Conservation (phyloP, 192 early-diverging fungal genomes). For the Gorgonomyces haynaldii region DNA sequence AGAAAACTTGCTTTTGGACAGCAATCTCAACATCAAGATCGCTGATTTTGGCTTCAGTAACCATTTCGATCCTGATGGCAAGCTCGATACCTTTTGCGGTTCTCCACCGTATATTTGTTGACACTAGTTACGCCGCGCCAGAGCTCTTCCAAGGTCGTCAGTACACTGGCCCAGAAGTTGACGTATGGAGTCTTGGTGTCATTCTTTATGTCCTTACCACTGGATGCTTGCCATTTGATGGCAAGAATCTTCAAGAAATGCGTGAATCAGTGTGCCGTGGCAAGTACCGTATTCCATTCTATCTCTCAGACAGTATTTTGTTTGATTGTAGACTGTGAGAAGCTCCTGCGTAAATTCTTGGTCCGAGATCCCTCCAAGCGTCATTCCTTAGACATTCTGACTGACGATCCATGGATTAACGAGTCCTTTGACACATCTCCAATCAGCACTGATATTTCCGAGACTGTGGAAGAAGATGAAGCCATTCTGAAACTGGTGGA, state of each 20-base stretch:
- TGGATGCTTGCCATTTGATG: constrained; percentile 94
- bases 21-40: constrained; percentile 50
- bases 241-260: constrained; percentile 79
- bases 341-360: constrained; percentile 46
- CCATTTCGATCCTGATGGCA: constrained; percentile 41
- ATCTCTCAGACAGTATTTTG: constrained; percentile 37
- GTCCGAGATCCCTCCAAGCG: constrained; percentile 46
- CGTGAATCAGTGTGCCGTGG: constrained; percentile 47
- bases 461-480: constrained; percentile 39
- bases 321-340: constrained; percentile 34
- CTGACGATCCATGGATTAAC: constrained; percentile 54
- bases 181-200: constrained; percentile 96
- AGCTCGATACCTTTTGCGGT: constrained; percentile 54
- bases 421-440: constrained; percentile 38
- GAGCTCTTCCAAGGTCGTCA: constrained; percentile 66
- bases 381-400: constrained; percentile 43
- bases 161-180: constrained; percentile 95
- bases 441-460: constrained; percentile 34
- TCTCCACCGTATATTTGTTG: constrained; percentile 39
- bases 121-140: constrained; percentile 44
- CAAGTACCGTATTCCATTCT: constrained; percentile 54
- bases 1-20: constrained; percentile 51
- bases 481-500: constrained; percentile 39
- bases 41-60: constrained; percentile 56
- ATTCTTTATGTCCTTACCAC: constrained; percentile 93